Evolutionary conservation across 352 stramenopile genomes (phyloP).

Genomic region (Globisporangium megalacanthum): DNA sequence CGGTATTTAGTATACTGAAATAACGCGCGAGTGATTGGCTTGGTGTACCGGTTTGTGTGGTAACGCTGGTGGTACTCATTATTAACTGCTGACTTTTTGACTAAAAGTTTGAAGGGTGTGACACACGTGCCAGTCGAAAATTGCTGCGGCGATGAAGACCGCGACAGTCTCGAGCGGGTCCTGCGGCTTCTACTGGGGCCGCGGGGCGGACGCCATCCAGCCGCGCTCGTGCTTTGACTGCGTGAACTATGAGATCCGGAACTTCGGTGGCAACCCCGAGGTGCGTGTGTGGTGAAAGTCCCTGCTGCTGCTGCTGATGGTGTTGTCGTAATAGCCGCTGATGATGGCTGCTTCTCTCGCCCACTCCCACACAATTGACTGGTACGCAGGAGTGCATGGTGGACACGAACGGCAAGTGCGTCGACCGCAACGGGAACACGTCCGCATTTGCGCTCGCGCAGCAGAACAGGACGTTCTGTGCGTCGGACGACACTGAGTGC

Average conservation of each 20-base stretch:
- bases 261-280: neutral
- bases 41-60: too few species aligned
- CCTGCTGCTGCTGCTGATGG: neutral
- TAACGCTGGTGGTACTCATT: too few species aligned
- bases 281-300: constrained; percentile 2
- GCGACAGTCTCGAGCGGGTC: neutral
- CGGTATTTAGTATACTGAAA: neutral
- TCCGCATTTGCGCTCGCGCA: neutral
- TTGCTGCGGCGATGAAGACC: neutral
- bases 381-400: constrained; percentile 1
- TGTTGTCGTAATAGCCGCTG: neutral
- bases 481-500: neutral
- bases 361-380: neutral
- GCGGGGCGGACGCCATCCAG: neutral
- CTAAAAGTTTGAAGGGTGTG: neutral
- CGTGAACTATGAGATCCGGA: constrained; percentile 21
- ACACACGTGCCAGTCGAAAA: too few species aligned
- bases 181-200: neutral
- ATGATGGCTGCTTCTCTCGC: neutral
- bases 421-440: neutral
- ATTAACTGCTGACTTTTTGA: neutral
- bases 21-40: too few species aligned
- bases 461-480: neutral
- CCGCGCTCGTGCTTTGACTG: constrained; percentile 39
- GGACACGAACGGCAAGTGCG: neutral